Base-by-base conservation (phyloP, 2,329 filamentous ascomycete genomes). In the Alternaria conjuncta region DNA sequence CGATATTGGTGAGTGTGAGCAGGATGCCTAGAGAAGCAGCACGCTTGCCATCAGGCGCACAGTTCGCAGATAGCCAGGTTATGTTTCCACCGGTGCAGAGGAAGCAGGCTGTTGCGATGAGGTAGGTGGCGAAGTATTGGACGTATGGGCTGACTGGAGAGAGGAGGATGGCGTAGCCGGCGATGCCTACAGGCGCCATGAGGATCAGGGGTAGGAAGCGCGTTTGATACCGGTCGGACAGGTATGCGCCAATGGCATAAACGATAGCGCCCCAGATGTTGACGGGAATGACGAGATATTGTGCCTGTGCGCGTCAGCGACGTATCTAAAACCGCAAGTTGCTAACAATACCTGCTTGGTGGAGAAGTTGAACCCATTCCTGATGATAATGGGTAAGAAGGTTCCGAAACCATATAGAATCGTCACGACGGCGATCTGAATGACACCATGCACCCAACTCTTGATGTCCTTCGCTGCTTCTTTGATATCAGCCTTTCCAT, bases 311-410 rank as follows among this genome's bases (percentile, higher is more conserved):
- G 2, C 8, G 28, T 36, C 5, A 54, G 32, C 1, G 1, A 0
- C 1, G 32, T n/a, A 36, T n/a, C 0, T 0, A 9, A n/a, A 36
- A 0, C 15, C 0, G 15, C 4, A 9, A n/a, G 15, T 36, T 15
- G 32, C 32, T 36, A 36, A 0, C 5, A n/a, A 66, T 50, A 78
- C 77, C 65, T 82, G 76, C 11, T 80, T 72, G 1, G 78, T 79
- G 1, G 78, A 79, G 57, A 79, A 82, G 21, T 79, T 71, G 60
- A 82, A 82, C 3, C 76, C 74, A 18, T 82, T 75, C 20, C 78
- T 78, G 50, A 82, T 81, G 53, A 82, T 82, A 51, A 82, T 81
- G 0, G 81, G 81, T 2, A 83, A 66, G 53, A 83, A 83, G 0
- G 80, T 82, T 4, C 80, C 77, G 43, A 82, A 82, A 0, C 60